A percentile compares a stretch with the other conserved stretches of the same genome.
These are phyloP conservation scores for Brassica carinata DNA, from an alignment of 345 rosid genomes.

Conservation along the genomic window DNA sequence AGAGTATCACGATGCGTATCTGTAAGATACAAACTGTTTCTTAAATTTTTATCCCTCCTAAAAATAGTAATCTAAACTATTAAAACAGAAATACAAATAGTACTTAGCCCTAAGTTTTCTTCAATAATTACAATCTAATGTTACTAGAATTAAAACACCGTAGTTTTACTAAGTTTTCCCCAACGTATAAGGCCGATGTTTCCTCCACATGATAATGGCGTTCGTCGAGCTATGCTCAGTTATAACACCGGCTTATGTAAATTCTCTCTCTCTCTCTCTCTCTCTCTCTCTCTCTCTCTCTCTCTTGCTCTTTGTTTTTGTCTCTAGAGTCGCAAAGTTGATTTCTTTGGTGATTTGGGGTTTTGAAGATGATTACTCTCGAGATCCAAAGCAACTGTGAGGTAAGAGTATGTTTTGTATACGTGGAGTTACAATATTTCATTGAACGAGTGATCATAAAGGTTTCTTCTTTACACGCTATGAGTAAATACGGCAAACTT, in stretches of 20 bases:
- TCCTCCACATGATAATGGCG: conserved; percentile 65
- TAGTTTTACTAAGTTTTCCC: too few relatives aligned
- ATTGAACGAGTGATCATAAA: neutral
- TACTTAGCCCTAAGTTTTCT: too few relatives aligned
- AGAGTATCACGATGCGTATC: too few relatives aligned
- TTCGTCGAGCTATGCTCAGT: conserved; percentile 66
- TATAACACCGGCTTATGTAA: conserved; percentile 58
- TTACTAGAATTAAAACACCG: too few relatives aligned
- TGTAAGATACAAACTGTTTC: too few relatives aligned
- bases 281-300: neutral
- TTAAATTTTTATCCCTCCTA: too few relatives aligned
- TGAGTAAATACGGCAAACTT: conserved; percentile 81
- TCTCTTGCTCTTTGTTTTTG: neutral
- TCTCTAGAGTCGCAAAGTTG: neutral
- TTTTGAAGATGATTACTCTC: conserved; percentile 72
- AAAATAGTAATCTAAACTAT: too few relatives aligned
- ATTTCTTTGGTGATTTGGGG: neutral
- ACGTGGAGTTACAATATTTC: neutral
- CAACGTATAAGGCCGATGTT: too few relatives aligned
- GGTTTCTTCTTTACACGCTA: conserved; percentile 49
- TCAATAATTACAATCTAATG: too few relatives aligned
- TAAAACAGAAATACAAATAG: too few relatives aligned
- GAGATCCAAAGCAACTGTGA: conserved; percentile 69
- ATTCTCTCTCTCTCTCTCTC: neutral
- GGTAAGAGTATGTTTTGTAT: conserved; percentile 41